Percentiles rank a stretch among this genome's conserved stretches.
These are phyloP conservation scores for Melampsora allii-populina DNA, from an alignment of 1,284 basidiomycete genomes.

Conservation along the genomic window DNA sequence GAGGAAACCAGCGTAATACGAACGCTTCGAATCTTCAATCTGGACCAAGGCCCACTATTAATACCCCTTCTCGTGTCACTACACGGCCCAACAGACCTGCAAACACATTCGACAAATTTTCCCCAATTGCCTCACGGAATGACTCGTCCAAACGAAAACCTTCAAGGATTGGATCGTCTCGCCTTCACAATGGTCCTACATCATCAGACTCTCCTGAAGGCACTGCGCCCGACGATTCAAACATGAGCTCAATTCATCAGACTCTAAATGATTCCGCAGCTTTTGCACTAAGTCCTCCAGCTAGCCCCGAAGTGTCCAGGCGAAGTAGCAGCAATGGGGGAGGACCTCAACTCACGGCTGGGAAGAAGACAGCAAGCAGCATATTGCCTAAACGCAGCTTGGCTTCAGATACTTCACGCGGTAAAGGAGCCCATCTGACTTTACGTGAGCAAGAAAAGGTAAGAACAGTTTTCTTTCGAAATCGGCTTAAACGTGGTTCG, in stretches of 20 bases:
- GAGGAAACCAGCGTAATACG: not conserved
- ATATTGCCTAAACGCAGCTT: slow-evolving; percentile 4
- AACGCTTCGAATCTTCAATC: not conserved
- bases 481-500: not conserved
- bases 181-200: not conserved
- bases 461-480: not conserved
- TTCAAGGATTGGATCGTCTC: not conserved
- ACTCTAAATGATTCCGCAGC: slow-evolving; percentile 34
- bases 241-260: slow-evolving; percentile 8
- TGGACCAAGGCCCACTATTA: not conserved
- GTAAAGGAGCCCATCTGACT: slow-evolving; percentile 60
- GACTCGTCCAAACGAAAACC: not conserved
- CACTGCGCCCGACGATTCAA: not conserved
- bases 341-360: not conserved
- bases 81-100: not conserved
- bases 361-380: not conserved
- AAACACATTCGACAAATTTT: not conserved
- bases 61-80: not conserved
- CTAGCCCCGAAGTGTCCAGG: slow-evolving; percentile 20
- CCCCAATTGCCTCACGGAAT: not conserved
- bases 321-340: not conserved
- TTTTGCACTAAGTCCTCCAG: slow-evolving; percentile 34
- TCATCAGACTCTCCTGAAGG: not conserved
- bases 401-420: slow-evolving; percentile 18
- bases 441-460: slow-evolving; percentile 93